Evolutionary conservation across 192 early-diverging fungal genomes (phyloP).

Genomic region (Coemansia sp.): DNA sequence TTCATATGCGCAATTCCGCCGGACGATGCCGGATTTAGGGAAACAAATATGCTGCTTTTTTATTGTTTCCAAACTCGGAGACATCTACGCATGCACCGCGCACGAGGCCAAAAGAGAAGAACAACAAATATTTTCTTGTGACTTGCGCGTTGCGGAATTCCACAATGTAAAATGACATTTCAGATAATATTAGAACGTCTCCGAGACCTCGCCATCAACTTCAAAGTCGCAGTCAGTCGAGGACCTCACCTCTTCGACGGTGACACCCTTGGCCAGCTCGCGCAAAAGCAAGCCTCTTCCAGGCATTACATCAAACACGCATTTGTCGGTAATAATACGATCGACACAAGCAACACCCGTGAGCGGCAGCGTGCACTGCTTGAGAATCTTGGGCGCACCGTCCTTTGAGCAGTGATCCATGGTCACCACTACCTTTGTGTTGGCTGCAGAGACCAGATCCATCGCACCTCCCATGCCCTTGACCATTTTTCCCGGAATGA

Average conservation of each 20-base stretch:
- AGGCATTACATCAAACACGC: slow-evolving; percentile 63
- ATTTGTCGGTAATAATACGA: slow-evolving; percentile 64
- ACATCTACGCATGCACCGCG: no score
- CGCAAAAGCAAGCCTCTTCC: slow-evolving; percentile 51
- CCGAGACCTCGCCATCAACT: slow-evolving; percentile 32
- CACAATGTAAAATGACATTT: no score
- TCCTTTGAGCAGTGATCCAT: slow-evolving; percentile 61
- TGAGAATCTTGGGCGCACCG: slow-evolving; percentile 68
- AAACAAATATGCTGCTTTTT: no score
- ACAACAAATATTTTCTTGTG: no score
- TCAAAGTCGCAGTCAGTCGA: slow-evolving; percentile 58
- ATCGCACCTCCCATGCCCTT: slow-evolving; percentile 80
- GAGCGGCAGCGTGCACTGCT: slow-evolving; percentile 66
- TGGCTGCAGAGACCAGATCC: slow-evolving; percentile 67
- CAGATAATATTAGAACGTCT: slow-evolving; percentile 13
- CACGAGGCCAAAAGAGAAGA: no score
- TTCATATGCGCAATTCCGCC: no score
- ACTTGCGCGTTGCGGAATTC: no score
- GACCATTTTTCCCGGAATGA: slow-evolving; percentile 78
- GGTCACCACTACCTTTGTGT: slow-evolving; percentile 69
- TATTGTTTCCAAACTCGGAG: no score
- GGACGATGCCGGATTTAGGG: no score
- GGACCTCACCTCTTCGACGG: slow-evolving; percentile 58
- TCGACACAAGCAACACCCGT: slow-evolving; percentile 66
- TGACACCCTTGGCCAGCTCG: slow-evolving; percentile 59